Evolutionary conservation across 2,329 filamentous ascomycete species (phyloP).

Genomic region (Penicillium sp.): DNA sequence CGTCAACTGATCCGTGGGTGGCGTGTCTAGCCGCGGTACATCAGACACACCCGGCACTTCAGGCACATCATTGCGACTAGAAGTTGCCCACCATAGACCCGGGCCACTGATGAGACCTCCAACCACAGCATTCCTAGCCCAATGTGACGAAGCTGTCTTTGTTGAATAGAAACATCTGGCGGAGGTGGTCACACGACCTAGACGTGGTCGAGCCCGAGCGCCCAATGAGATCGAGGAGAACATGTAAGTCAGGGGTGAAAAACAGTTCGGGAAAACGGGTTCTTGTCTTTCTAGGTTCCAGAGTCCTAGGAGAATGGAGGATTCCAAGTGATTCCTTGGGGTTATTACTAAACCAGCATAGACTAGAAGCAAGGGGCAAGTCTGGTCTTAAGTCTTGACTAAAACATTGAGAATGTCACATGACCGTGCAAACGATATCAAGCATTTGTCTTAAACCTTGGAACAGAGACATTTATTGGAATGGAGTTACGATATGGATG

Average conservation of each 20-base stretch:
- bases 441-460: background rate
- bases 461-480: background rate
- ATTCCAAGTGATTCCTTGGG: background rate
- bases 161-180: conserved; percentile 11
- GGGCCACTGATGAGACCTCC: conserved; percentile 15
- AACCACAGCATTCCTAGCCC: conserved; percentile 9
- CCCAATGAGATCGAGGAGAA: background rate
- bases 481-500: background rate
- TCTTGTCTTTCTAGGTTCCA: background rate
- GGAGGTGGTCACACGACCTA: conserved; percentile 5
- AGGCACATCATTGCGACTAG: conserved; percentile 9
- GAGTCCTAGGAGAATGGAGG: background rate
- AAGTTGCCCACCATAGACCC: conserved; percentile 20
- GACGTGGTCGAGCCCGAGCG: background rate
- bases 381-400: background rate
- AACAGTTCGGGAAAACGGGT: background rate
- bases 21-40: conserved; percentile 8
- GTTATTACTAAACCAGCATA: background rate
- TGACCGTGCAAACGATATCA: background rate
- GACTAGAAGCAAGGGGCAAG: background rate
- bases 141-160: conserved; percentile 8
- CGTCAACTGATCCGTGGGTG: conserved; percentile 10
- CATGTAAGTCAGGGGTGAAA: background rate
- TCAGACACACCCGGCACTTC: background rate
- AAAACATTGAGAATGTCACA: background rate